Conservation (phyloP, 2,329 filamentous ascomycete species). For the Penicillium sp. region DNA sequence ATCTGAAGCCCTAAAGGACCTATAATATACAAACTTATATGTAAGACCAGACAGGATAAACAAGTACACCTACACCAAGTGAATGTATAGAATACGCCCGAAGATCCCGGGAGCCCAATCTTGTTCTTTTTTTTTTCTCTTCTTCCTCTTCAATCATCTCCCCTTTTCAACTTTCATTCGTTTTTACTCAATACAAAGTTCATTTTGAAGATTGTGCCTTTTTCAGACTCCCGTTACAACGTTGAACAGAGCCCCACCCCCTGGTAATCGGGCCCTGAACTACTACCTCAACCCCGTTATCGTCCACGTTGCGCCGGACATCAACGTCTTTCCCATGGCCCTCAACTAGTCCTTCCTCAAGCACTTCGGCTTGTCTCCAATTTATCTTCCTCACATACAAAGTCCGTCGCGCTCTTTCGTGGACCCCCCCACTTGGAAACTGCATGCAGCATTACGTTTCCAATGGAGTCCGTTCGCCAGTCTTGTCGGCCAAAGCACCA, state of each 20-base stretch:
- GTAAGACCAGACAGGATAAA: background rate
- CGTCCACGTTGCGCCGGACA: slow-evolving; percentile 18
- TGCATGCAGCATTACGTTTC: slow-evolving; percentile 12
- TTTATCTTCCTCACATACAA: background rate
- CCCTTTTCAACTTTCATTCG: background rate
- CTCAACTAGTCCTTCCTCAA: background rate
- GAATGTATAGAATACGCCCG: background rate
- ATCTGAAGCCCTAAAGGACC: background rate
- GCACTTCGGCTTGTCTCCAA: background rate
- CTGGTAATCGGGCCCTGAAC: slow-evolving; percentile 25
- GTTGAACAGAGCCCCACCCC: slow-evolving; percentile 20
- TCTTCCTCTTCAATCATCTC: background rate
- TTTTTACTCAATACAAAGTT: background rate
- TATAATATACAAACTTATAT: background rate
- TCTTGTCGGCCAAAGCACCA: slow-evolving; percentile 88
- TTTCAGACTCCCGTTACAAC: background rate
- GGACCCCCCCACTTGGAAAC: slow-evolving; percentile 6
- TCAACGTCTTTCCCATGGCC: slow-evolving; percentile 19
- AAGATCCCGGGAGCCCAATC: slow-evolving; percentile 6
- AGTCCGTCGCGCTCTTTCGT: slow-evolving; percentile 6
- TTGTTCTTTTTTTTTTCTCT: slow-evolving; percentile 1
- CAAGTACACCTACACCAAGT: background rate
- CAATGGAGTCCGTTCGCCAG: slow-evolving; percentile 60
- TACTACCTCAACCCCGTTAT: slow-evolving; percentile 29
- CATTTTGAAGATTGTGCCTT: background rate